Evolutionary conservation across 257 asterid species (phyloP), one percentile per base, ranked within the genome.

Genomic region (Salvia rosmarinus): DNA sequence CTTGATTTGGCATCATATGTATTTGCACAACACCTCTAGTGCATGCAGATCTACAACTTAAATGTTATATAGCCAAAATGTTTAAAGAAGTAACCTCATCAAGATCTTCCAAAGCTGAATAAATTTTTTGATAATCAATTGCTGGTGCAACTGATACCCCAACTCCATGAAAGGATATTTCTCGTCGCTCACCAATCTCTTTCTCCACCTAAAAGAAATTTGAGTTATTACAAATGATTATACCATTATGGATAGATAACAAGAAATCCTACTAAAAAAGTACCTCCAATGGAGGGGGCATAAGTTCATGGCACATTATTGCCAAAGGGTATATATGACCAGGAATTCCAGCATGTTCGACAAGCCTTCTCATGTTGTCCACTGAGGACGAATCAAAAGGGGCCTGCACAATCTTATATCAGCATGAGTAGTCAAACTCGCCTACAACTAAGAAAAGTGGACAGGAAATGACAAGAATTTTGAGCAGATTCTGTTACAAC

Each of bases 211-310:
- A 71, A 64, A 39, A 77, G 19, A 66, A 72, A 3, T 61, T 25
- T 65, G 9, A 63, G 64, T 71, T 20, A 70, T 51, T 19, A 52
- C 34, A 75, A 55, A 51, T 32, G 68, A 55, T 37, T 51, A 62
- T 63, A 51, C 23, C 61, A 30, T 28, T 52, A 61, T 50, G 52
- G 28, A 52, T 23, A 30, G 8, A 12, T 28, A 21, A 23, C 70
- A 28, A 73, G 64, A 12, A 63, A 10, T 23, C 32, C 71, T 23
- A 17, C 10, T 19, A 30, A 42, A 51, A 56, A 50, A 72, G 64
- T 77, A 90, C 97, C 97, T 85, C 82, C 8, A 75, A 75, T 1
- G 97, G 97, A 75, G 97, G 97, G 42, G 96, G 97, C 97, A 90
- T 87, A 67, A 90, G 74, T 61, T 90, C 89, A 74, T 89, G 69